These are phyloP conservation scores for Aspergillus jensenii DNA, from an alignment of 2,329 filamentous ascomycete species.

Conservation along the genomic window DNA sequence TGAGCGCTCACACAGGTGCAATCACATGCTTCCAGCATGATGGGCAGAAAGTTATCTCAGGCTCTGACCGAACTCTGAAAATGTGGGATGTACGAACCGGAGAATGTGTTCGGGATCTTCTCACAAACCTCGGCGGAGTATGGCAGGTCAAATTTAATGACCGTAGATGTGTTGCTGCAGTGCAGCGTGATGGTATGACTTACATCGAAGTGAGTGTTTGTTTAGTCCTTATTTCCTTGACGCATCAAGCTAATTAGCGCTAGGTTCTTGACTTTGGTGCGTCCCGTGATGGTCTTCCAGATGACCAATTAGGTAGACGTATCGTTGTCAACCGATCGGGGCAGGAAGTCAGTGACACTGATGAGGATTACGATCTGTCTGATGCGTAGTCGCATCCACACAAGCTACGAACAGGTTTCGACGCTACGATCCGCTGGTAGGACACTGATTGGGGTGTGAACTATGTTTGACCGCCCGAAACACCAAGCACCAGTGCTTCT, in stretches of 20 bases:
- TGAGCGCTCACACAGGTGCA: constrained; percentile 92
- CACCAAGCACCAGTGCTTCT: constrained; percentile 5
- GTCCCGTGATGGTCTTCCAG: constrained; percentile 78
- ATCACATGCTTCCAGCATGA: constrained; percentile 99
- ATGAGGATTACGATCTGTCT: constrained; percentile 35
- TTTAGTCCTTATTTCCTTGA: neutral
- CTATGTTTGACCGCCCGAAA: neutral
- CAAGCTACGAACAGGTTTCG: neutral
- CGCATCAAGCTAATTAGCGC: constrained; percentile 15
- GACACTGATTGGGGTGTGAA: neutral
- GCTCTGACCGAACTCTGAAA: constrained; percentile 92
- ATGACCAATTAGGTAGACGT: constrained; percentile 74
- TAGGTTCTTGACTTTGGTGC: constrained; percentile 98
- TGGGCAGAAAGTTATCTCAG: constrained; percentile 92
- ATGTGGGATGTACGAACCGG: constrained; percentile 97
- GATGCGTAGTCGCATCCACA: constrained; percentile 16
- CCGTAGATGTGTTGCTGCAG: constrained; percentile 89
- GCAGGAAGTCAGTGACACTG: constrained; percentile 35
- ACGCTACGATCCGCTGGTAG: neutral
- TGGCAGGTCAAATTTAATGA: constrained; percentile 99
- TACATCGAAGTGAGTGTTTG: constrained; percentile 82
- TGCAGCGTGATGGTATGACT: constrained; percentile 87
- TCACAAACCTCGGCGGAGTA: constrained; percentile 92
- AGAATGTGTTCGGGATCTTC: constrained; percentile 85
- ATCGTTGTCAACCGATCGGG: constrained; percentile 55